A percentile compares a stretch with the other conserved stretches of the same genome.
Evolutionary conservation across 2,329 filamentous ascomycete genomes (phyloP).

Genomic region (Ophiognomonia clavigignenti-juglandacearum): DNA sequence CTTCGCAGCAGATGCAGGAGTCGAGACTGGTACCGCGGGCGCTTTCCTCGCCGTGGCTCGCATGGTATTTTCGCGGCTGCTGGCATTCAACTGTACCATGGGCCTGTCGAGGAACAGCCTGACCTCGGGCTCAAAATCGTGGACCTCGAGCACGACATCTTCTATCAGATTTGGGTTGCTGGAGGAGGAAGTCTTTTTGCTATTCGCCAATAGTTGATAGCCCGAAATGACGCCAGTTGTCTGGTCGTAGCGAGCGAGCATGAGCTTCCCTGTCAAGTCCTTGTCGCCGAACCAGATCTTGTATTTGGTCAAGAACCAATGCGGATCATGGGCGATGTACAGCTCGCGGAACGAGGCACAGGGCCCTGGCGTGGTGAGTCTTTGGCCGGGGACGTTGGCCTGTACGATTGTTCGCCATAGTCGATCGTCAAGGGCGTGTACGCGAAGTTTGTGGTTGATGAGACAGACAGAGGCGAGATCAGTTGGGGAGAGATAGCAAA

Average conservation of each 20-base stretch:
- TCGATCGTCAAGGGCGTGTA: slow-evolving; percentile 58
- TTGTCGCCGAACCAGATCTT: slow-evolving; percentile 84
- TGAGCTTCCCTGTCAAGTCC: slow-evolving; percentile 66
- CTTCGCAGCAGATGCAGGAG: background rate
- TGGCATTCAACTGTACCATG: slow-evolving; percentile 51
- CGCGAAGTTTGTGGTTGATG: slow-evolving; percentile 57
- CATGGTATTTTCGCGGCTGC: slow-evolving; percentile 21
- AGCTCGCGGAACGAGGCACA: slow-evolving; percentile 64
- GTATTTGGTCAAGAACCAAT: slow-evolving; percentile 77
- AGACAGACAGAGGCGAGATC: slow-evolving; percentile 58
- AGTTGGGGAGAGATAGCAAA: slow-evolving; percentile 58
- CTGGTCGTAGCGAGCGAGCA: slow-evolving; percentile 73
- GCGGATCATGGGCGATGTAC: slow-evolving; percentile 68
- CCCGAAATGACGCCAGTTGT: slow-evolving; percentile 72
- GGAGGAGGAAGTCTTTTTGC: slow-evolving; percentile 21
- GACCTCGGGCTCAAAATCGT: slow-evolving; percentile 66
- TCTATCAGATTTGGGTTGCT: slow-evolving; percentile 52
- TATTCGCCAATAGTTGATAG: slow-evolving; percentile 67
- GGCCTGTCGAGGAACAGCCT: slow-evolving; percentile 70
- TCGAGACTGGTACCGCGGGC: background rate
- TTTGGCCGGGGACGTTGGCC: slow-evolving; percentile 54
- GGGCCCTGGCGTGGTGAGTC: slow-evolving; percentile 51
- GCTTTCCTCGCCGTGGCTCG: slow-evolving; percentile 10
- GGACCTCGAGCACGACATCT: slow-evolving; percentile 56
- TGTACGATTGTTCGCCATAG: slow-evolving; percentile 71